A percentile compares a stretch with the other conserved stretches of the same genome.
These are phyloP conservation scores for Diplogelasinospora grovesii DNA, from an alignment of 495 filamentous ascomycete species.

Conservation along the genomic window DNA sequence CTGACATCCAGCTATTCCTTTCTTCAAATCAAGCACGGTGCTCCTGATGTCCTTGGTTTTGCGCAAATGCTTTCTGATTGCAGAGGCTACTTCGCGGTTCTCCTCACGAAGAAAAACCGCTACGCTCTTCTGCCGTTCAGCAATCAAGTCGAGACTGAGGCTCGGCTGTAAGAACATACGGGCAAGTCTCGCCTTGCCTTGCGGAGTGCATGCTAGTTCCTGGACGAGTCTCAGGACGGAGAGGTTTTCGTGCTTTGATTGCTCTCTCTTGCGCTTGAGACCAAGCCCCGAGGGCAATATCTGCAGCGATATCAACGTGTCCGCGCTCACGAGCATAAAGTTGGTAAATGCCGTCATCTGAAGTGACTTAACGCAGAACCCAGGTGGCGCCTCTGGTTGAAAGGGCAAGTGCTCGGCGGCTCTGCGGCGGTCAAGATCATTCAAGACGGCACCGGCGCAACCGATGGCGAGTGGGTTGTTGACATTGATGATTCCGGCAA, in stretches of 20 bases:
- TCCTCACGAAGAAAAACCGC: conserved; percentile 61
- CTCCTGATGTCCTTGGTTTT: conserved; percentile 75
- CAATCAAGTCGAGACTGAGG: conserved; percentile 57
- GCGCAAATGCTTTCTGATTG: conserved; percentile 57
- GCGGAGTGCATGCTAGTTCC: conserved; percentile 69
- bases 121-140: conserved; percentile 67
- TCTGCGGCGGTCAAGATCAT: conserved; percentile 67
- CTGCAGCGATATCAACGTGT: conserved; percentile 76
- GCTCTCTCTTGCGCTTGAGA: conserved; percentile 62
- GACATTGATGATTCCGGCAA: conserved; percentile 69
- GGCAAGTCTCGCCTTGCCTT: conserved; percentile 69
- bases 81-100: conserved; percentile 51
- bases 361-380: conserved; percentile 56
- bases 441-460: conserved; percentile 79
- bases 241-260: conserved; percentile 74
- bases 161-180: conserved; percentile 83
- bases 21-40: conserved; percentile 63
- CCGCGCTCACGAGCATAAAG: conserved; percentile 79
- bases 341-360: conserved; percentile 73
- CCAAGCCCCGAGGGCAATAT: conserved; percentile 80
- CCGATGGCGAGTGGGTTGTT: conserved; percentile 60
- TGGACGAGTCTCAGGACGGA: conserved; percentile 82
- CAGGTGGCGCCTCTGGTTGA: conserved; percentile 37
- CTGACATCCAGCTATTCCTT: conserved; percentile 63
- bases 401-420: conserved; percentile 52